Evolutionary conservation across 495 filamentous ascomycete genomes (phyloP).

Genomic region (Daldinia caldariorum): DNA sequence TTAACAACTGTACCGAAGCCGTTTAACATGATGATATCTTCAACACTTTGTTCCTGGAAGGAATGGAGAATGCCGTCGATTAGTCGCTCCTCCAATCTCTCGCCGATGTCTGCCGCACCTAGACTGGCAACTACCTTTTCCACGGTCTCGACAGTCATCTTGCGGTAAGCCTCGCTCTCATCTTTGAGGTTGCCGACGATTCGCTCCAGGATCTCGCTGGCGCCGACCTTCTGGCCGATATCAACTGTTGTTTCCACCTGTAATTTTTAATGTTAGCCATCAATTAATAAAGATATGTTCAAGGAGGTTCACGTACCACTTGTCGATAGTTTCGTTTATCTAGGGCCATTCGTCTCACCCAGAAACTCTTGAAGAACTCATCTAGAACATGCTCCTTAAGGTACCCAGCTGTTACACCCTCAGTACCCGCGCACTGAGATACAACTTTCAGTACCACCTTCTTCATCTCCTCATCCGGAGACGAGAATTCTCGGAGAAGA

Average conservation of each 20-base stretch:
- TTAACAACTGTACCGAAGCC: constrained; percentile 99
- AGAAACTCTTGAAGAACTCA: constrained; percentile 99
- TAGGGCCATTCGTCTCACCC: constrained; percentile 95
- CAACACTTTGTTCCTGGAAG: constrained; percentile 98
- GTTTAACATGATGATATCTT: constrained; percentile 95
- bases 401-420: constrained; percentile 93
- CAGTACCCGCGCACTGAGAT: constrained; percentile 94
- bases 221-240: constrained; percentile 95
- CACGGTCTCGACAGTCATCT: constrained; percentile 98
- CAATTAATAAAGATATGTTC: background rate
- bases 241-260: constrained; percentile 95
- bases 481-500: constrained; percentile 92
- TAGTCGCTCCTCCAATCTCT: constrained; percentile 88
- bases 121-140: constrained; percentile 94
- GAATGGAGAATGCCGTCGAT: constrained; percentile 97
- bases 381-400: constrained; percentile 93
- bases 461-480: constrained; percentile 99
- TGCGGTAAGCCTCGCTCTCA: constrained; percentile 96
- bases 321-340: constrained; percentile 97
- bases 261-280: constrained; percentile 19
- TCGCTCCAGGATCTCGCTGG: constrained; percentile 91
- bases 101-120: constrained; percentile 92
- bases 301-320: constrained; percentile 63
- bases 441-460: constrained; percentile 98
- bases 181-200: constrained; percentile 97